Evolutionary conservation across 805 yeast species (phyloP).

Genomic region (Metschnikowia chrysomelidarum): DNA sequence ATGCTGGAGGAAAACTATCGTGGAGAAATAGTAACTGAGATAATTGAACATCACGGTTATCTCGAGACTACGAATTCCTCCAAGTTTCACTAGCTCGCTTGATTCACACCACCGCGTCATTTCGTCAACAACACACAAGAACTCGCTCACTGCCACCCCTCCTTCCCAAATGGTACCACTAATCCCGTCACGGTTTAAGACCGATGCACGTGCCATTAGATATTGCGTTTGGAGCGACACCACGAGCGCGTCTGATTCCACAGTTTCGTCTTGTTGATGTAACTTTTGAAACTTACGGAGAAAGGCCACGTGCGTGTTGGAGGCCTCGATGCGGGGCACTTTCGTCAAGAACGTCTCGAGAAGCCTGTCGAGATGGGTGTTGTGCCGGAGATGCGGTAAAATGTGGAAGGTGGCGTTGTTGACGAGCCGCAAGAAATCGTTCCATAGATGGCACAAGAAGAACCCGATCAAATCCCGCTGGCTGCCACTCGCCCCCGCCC

Average conservation of each 20-base stretch:
- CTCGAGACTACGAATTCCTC: constrained; percentile 14
- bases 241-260: constrained; percentile 16
- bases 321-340: constrained; percentile 24
- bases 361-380: constrained; percentile 20
- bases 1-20: constrained; percentile 32
- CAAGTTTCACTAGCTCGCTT: constrained; percentile 15
- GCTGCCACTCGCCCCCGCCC: constrained; percentile 14
- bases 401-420: constrained; percentile 28
- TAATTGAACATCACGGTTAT: constrained; percentile 24
- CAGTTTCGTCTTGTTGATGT: constrained; percentile 12
- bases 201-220: constrained; percentile 28
- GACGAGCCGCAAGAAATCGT: constrained; percentile 31
- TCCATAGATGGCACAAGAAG: constrained; percentile 35
- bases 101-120: constrained; percentile 28
- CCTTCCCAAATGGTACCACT: constrained; percentile 3
- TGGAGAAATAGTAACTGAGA: constrained; percentile 27
- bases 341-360: constrained; percentile 19
- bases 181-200: constrained; percentile 14
- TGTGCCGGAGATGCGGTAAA: constrained; percentile 24
- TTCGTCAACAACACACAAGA: constrained; percentile 24
- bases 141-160: constrained; percentile 20
- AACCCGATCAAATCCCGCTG: constrained; percentile 25
- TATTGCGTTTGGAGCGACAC: constrained; percentile 25
- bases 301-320: constrained; percentile 25
- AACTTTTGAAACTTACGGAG: constrained; percentile 16